Evolutionary conservation across 169 alveolate genomes (phyloP).

Genomic region (Perkinsus olseni): DNA sequence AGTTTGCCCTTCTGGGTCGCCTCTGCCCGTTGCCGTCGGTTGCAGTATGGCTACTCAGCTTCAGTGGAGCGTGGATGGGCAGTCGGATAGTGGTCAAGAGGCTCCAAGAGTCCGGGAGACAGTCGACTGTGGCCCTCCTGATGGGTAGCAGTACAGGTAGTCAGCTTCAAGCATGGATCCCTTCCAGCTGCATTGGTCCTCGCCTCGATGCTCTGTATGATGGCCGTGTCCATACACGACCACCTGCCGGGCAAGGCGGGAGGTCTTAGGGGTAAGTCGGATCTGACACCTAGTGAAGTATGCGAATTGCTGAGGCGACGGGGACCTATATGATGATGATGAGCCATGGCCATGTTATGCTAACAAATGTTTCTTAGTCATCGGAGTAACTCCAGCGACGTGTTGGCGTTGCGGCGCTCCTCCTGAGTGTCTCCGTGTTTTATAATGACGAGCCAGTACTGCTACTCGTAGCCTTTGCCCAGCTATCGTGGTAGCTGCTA

Average conservation of each 20-base stretch:
- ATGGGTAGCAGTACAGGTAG: neutral
- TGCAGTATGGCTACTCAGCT: neutral
- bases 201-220: neutral
- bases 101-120: neutral
- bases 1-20: neutral
- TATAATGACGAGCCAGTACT: too few relatives aligned
- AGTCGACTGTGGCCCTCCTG: neutral
- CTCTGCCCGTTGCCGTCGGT: neutral
- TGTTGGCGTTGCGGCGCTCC: too few relatives aligned
- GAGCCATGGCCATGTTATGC: neutral
- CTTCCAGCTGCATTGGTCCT: neutral
- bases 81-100: neutral
- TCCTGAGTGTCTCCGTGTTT: too few relatives aligned
- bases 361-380: too few relatives aligned
- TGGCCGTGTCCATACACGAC: neutral
- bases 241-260: neutral
- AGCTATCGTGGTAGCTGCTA: too few relatives aligned
- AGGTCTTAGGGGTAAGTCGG: neutral
- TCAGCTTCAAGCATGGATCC: neutral
- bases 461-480: too few relatives aligned
- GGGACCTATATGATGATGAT: neutral
- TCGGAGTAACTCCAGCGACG: too few relatives aligned
- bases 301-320: neutral
- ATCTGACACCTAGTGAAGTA: neutral
- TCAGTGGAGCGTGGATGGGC: neutral